These are phyloP conservation scores for Aspergillus japonicus DNA, from an alignment of 2,329 filamentous ascomycete genomes.

Conservation along the genomic window DNA sequence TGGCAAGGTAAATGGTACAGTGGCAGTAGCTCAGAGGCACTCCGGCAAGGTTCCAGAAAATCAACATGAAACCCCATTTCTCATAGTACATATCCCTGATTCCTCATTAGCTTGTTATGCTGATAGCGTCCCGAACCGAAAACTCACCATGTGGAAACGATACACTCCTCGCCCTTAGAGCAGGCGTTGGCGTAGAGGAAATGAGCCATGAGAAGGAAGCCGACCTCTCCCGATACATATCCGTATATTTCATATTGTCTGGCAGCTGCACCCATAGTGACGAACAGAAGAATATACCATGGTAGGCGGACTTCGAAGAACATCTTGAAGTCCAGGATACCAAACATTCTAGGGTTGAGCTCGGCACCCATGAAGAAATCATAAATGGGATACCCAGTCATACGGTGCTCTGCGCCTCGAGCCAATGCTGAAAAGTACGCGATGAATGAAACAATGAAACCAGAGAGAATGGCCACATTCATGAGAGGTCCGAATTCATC, in stretches of 20 bases:
- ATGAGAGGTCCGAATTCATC: slow-evolving; percentile 94
- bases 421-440: slow-evolving; percentile 82
- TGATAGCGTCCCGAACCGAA: too few relatives aligned
- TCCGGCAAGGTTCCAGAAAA: slow-evolving; percentile 94
- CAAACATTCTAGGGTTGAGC: slow-evolving; percentile 81
- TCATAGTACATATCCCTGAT: slow-evolving; percentile 91
- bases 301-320: slow-evolving; percentile 91
- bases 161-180: slow-evolving; percentile 87
- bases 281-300: slow-evolving; percentile 84
- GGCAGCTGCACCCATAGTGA: slow-evolving; percentile 72
- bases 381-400: slow-evolving; percentile 79
- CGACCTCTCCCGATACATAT: slow-evolving; percentile 80
- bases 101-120: slow-evolving; percentile 12
- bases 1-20: slow-evolving; percentile 85
- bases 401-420: slow-evolving; percentile 82
- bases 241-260: slow-evolving; percentile 83
- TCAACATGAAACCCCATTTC: slow-evolving; percentile 97
- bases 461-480: slow-evolving; percentile 88
- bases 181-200: slow-evolving; percentile 91
- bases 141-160: slow-evolving; percentile 74
- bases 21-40: slow-evolving; percentile 92
- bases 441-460: slow-evolving; percentile 76
- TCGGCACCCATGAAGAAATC: slow-evolving; percentile 92
- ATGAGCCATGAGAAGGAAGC: slow-evolving; percentile 83
- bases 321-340: slow-evolving; percentile 87